Conservation (phyloP, 805 yeast genomes). For the Helenozyma rhizophorensis region DNA sequence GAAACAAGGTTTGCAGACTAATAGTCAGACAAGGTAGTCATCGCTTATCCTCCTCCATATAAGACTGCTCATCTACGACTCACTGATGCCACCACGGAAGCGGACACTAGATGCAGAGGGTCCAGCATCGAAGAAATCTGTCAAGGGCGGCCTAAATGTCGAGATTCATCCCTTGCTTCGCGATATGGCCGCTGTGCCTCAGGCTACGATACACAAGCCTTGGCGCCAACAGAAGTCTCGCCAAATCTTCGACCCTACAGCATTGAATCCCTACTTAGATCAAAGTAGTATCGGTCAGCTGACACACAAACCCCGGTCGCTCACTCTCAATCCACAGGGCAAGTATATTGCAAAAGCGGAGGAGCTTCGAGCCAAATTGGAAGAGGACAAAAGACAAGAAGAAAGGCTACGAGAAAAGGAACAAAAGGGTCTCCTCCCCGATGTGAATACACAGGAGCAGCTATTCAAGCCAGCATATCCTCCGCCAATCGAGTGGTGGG, state of each 20-base stretch:
- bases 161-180: constrained; percentile 37
- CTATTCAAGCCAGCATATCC: constrained; percentile 45
- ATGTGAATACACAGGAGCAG: constrained; percentile 53
- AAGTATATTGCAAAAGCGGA: constrained; percentile 55
- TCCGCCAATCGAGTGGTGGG: constrained; percentile 90
- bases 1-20: too few species aligned
- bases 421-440: constrained; percentile 46
- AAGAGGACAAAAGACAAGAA: constrained; percentile 24
- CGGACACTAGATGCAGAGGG: too few species aligned
- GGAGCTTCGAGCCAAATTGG: constrained; percentile 40
- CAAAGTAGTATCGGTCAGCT: constrained; percentile 15
- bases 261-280: constrained; percentile 37
- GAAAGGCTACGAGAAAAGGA: constrained; percentile 24
- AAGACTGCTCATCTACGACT: too few species aligned
- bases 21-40: too few species aligned
- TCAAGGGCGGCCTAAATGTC: constrained; percentile 27
- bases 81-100: too few species aligned
- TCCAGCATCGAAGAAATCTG: too few species aligned
- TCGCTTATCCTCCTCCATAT: too few species aligned
- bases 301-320: constrained; percentile 24
- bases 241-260: constrained; percentile 27
- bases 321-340: constrained; percentile 59
- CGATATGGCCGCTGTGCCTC: constrained; percentile 22
- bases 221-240: constrained; percentile 28
- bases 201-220: constrained; percentile 21